A percentile compares a stretch with the other conserved stretches of the same genome.
Evolutionary conservation across 2,329 filamentous ascomycete genomes (phyloP).

Genomic region (Talaromyces sp.): DNA sequence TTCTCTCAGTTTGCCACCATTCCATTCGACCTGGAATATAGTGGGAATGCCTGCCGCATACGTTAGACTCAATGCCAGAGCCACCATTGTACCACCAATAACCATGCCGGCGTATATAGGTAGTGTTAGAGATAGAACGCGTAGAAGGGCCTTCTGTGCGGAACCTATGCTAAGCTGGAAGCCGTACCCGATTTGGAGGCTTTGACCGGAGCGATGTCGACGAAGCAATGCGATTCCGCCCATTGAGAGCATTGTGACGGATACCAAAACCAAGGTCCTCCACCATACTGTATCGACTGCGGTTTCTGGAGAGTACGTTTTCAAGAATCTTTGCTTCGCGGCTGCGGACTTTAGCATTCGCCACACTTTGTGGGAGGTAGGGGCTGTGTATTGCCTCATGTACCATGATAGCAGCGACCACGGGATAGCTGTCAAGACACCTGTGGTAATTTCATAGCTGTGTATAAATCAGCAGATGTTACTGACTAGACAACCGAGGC

Average conservation of each 20-base stretch:
- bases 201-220: constrained; percentile 17
- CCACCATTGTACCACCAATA: constrained; percentile 53
- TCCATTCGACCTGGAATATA: constrained; percentile 19
- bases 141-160: constrained; percentile 27
- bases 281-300: constrained; percentile 23
- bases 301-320: constrained; percentile 16
- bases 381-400: constrained; percentile 25
- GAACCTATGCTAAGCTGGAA: constrained; percentile 19
- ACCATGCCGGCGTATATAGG: constrained; percentile 57
- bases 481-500: background rate
- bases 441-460: constrained; percentile 49
- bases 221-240: constrained; percentile 28
- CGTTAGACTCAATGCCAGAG: constrained; percentile 49
- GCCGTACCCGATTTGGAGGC: constrained; percentile 6
- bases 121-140: constrained; percentile 44
- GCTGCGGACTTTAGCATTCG: constrained; percentile 16
- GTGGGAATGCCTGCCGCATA: constrained; percentile 44
- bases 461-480: constrained; percentile 22
- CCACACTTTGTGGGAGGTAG: constrained; percentile 18
- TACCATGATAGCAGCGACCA: constrained; percentile 40
- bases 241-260: constrained; percentile 31
- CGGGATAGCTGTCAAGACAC: constrained; percentile 41
- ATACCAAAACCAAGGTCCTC: constrained; percentile 29
- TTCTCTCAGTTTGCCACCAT: constrained; percentile 19
- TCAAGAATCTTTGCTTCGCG: constrained; percentile 12